Conservation (phyloP, 2,329 filamentous ascomycete genomes). For the Ascochyta clinopodiicola region DNA sequence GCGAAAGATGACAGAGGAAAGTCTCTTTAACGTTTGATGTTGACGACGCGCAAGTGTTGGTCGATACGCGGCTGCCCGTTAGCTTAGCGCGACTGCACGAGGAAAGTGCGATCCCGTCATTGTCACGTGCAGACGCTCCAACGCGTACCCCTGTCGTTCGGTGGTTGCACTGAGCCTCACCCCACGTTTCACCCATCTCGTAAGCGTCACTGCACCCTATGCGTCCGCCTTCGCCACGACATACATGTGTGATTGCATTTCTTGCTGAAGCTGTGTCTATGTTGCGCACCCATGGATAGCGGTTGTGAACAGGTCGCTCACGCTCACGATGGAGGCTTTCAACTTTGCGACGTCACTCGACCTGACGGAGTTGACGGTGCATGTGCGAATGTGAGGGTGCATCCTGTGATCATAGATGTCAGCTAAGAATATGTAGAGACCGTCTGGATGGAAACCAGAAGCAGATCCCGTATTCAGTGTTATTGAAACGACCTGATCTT, state of each 20-base stretch:
- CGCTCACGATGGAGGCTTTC: conserved; percentile 80
- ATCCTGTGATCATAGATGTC: background rate
- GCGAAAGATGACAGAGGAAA: background rate
- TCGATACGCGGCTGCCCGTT: conserved; percentile 20
- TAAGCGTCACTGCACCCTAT: background rate
- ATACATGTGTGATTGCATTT: background rate
- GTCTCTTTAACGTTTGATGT: conserved; percentile 8
- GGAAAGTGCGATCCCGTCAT: conserved; percentile 27
- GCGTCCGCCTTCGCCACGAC: background rate
- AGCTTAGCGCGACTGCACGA: conserved; percentile 28
- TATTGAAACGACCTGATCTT: conserved; percentile 79
- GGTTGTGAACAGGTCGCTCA: conserved; percentile 26
- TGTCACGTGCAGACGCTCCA: conserved; percentile 27
- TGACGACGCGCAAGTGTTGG: background rate
- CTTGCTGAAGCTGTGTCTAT: conserved; percentile 3
- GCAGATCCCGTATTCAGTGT: conserved; percentile 75
- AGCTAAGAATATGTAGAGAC: conserved; percentile 59
- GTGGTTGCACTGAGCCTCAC: conserved; percentile 12
- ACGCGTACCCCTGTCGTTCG: conserved; percentile 28
- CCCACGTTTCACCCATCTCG: conserved; percentile 14
- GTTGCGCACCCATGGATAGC: conserved; percentile 32
- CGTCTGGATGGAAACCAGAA: conserved; percentile 80
- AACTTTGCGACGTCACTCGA: conserved; percentile 91
- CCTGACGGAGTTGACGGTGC: conserved; percentile 71
- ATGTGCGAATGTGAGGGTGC: conserved; percentile 65